Percentiles rank a stretch among this genome's conserved stretches.
phyloP scores from a whole-genome alignment of 352 stramenopile genomes.

The Phytophthora agathidicida region DNA sequence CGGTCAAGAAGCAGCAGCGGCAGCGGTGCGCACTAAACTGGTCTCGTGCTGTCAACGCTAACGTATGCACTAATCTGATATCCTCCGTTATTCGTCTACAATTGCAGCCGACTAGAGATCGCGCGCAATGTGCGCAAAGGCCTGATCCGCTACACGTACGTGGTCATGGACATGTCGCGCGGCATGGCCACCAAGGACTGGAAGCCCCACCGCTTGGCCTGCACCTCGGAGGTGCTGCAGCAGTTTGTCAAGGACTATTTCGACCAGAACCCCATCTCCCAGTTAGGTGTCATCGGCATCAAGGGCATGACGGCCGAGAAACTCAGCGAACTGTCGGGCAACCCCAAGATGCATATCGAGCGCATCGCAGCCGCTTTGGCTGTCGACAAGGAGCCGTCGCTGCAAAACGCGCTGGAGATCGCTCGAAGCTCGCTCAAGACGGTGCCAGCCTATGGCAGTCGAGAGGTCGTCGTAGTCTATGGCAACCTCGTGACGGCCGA shows the following conservation, averaged over 20 bases:
- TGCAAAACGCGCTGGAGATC: constrained; percentile 93
- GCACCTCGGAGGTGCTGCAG: constrained; percentile 71
- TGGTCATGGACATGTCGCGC: constrained; percentile 87
- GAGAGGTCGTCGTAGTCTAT: constrained; percentile 95
- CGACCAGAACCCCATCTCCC: constrained; percentile 94
- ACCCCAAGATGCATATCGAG: constrained; percentile 87
- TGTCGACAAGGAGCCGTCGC: constrained; percentile 87
- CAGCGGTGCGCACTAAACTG: constrained; percentile 54
- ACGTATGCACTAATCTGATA: constrained; percentile 3
- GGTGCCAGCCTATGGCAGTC: constrained; percentile 84
- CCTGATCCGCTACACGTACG: constrained; percentile 86
- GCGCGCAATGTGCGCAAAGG: constrained; percentile 87
- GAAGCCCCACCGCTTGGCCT: constrained; percentile 82
- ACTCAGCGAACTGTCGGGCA: constrained; percentile 91
- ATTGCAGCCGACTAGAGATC: constrained; percentile 69
- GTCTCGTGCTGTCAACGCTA: background rate
- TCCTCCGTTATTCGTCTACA: background rate
- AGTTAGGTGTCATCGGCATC: constrained; percentile 91
- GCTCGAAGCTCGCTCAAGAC: constrained; percentile 92
- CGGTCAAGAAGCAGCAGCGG: constrained; percentile 68
- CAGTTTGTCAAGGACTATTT: constrained; percentile 93
- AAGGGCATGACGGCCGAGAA: constrained; percentile 92
- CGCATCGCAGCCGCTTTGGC: constrained; percentile 67
- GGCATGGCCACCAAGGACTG: constrained; percentile 89
- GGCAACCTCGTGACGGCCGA: constrained; percentile 96